Base-by-base conservation (phyloP, 2,329 filamentous ascomycete species). In the Neonectria punicea region DNA sequence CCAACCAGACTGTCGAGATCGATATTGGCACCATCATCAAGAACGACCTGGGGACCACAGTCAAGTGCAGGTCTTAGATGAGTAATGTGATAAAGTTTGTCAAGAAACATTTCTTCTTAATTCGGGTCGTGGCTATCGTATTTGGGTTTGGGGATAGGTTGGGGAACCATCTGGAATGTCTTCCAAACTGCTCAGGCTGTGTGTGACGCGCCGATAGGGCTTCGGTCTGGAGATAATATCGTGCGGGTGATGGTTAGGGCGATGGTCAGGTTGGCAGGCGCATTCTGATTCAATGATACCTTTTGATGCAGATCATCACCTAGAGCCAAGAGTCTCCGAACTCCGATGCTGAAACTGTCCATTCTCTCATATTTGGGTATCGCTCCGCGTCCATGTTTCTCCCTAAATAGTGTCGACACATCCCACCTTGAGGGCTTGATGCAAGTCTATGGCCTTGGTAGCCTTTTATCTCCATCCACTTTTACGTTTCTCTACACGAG, bases 1-100 rank as follows among this genome's bases (percentile, higher is more conserved):
- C 80, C 65, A 85, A 85, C 66, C 81, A 86, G 74, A 84, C 82
- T 46, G 76, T 90, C 53, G 73, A 82, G 28, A 82, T 91, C 67
- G 79, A 89, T 68, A 81, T 89, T 50, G 81, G 79, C 41, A 68
- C 75, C 14, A 83, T 85, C 10, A 73, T 87, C 49, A 73, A 78
- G 68, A 71, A 73, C 34, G 68, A 69, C 14, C 65, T 82, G 28
- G 67, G 67, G 41, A 59, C 79, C 41, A 70, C 65, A n/a, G 58
- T 80, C 34, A 63, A 57, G 18, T 78, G 76, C 20, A 49, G 28
- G 8, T 39, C 36, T 39, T 39, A 39, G 49, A 65, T 8, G 50
- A 60, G 25, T 74, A 62, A 36, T 4, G 50, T 54, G 41, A 39
- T 20, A 13, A 41, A 20, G 18, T 5, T 5, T 18, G 34, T 34